phyloP scores from a whole-genome alignment of 345 rosid genomes.

The Cardamine chenopodiifolia region DNA sequence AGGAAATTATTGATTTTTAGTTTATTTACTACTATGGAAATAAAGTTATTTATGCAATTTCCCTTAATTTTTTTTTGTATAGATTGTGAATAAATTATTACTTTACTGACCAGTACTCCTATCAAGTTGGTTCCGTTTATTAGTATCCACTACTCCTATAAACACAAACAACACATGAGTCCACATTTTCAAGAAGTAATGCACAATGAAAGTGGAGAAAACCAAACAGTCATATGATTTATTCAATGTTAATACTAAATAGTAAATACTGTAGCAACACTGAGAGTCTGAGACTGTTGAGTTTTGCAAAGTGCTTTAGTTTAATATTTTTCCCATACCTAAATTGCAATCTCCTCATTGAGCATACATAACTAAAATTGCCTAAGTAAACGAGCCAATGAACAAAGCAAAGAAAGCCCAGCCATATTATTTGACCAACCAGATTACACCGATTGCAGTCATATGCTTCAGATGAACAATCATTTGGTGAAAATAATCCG shows the following conservation, averaged over 20 bases:
- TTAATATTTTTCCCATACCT: background rate
- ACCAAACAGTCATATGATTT: background rate
- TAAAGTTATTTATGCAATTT: background rate
- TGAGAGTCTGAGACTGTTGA: background rate
- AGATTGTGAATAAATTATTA: background rate
- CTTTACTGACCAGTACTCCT: background rate
- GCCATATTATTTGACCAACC: background rate
- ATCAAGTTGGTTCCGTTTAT: background rate
- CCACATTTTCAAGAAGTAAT: background rate
- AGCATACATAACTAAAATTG: constrained; percentile 6
- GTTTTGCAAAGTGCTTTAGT: background rate
- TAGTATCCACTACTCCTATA: background rate
- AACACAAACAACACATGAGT: background rate
- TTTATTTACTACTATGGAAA: background rate
- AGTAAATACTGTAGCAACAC: background rate
- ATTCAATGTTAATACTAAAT: no score
- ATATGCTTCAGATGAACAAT: constrained; percentile 9
- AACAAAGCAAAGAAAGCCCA: constrained; percentile 1
- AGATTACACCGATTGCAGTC: background rate
- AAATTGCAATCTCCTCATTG: background rate
- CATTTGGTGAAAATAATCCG: constrained; percentile 54
- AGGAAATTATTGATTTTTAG: background rate
- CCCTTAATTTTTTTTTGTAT: background rate
- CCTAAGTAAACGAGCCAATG: background rate
- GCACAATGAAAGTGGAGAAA: background rate